These are phyloP conservation scores for Eremochloa ophiuroides DNA, from an alignment of 176 grass and related monocot species.

Conservation along the genomic window DNA sequence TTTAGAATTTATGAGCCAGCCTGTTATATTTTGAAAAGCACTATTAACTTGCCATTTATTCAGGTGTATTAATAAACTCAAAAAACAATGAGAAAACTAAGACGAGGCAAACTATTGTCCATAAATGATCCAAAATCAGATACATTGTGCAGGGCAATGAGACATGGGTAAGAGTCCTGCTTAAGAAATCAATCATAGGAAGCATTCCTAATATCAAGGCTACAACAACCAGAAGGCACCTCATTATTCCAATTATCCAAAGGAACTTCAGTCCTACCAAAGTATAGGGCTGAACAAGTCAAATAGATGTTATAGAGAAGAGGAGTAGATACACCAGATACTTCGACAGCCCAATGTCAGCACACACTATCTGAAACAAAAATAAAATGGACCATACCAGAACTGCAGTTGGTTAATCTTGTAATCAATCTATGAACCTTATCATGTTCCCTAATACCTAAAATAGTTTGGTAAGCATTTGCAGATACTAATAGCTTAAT, in stretches of 20 bases:
- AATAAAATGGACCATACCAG: not conserved
- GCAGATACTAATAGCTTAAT: not conserved
- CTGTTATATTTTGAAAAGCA: not conserved
- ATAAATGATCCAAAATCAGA: not conserved
- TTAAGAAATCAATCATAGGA: not conserved
- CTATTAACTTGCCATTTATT: not conserved
- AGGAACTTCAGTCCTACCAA: not conserved
- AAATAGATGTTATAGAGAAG: not conserved
- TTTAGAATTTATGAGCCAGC: not conserved
- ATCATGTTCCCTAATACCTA: not conserved
- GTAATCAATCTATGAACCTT: not conserved
- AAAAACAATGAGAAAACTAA: not conserved
- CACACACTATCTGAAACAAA: not conserved
- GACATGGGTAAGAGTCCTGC: not conserved
- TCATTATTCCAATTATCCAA: not conserved
- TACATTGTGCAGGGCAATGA: not conserved
- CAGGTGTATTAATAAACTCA: not conserved
- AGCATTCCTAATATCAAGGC: not conserved
- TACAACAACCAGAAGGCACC: not conserved
- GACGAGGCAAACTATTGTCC: not conserved
- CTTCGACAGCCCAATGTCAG: not conserved
- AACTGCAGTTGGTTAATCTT: not conserved
- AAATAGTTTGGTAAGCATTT: constrained; percentile 5
- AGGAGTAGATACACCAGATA: not conserved
- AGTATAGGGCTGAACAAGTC: not conserved